A percentile compares a stretch with the other conserved stretches of the same genome.
Evolutionary conservation across 441 rosid genomes (phyloP).

Genomic region (Cnidoscolus chayamansa): DNA sequence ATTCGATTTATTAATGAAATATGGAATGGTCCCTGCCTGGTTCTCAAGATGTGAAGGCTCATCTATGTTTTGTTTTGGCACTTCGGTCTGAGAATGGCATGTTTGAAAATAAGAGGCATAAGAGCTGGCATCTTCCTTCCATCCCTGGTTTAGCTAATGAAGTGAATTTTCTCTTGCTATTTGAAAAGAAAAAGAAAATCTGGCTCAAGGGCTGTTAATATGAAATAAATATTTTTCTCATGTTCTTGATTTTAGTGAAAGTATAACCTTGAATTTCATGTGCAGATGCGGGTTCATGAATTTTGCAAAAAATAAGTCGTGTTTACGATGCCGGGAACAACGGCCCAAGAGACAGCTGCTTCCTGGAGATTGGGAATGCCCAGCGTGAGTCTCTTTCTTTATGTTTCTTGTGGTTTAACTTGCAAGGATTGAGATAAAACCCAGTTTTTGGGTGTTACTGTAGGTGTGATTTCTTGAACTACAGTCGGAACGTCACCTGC

Average conservation of each 20-base stretch:
- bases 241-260: background rate
- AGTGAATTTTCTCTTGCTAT: background rate
- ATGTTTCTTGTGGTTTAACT: background rate
- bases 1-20: background rate
- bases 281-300: conserved; percentile 92
- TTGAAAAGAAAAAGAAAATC: background rate
- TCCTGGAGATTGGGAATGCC: conserved; percentile 95
- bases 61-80: background rate
- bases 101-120: too few species aligned
- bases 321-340: conserved; percentile 51
- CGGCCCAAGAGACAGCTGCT: conserved; percentile 59
- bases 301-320: conserved; percentile 71
- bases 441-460: conserved; percentile 16
- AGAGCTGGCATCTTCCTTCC: background rate
- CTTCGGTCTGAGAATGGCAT: too few species aligned
- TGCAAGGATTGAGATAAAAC: too few species aligned
- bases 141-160: background rate
- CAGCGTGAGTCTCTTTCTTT: conserved; percentile 51
- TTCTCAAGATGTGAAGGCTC: background rate
- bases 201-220: background rate
- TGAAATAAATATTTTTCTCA: background rate
- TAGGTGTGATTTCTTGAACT: conserved; percentile 83
- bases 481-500: conserved; percentile 55
- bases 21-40: too few species aligned
- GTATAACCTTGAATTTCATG: conserved; percentile 17